phyloP scores from a whole-genome alignment of 108 stramenopile species.

The Cyclotella sp. region DNA sequence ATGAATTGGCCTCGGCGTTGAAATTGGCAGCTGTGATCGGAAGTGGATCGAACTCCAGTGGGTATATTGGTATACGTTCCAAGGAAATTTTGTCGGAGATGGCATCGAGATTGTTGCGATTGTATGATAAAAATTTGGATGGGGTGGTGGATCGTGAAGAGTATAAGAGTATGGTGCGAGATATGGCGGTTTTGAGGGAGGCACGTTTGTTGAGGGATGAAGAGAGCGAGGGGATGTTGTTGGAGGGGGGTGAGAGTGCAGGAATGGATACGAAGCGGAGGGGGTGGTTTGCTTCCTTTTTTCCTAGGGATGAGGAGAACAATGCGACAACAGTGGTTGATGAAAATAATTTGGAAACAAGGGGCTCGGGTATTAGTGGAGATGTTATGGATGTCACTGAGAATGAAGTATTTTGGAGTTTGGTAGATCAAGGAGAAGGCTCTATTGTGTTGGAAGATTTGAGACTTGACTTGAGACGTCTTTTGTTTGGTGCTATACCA shows the following conservation, averaged over 20 bases:
- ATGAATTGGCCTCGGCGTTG: conserved; percentile 79
- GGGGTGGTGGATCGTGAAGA: conserved; percentile 87
- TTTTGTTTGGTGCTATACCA: conserved; percentile 81
- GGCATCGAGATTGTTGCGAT: conserved; percentile 67
- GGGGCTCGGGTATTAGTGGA: conserved; percentile 14
- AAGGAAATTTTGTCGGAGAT: conserved; percentile 57
- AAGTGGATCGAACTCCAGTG: conserved; percentile 11
- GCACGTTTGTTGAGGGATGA: conserved; percentile 32
- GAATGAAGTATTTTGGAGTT: conserved; percentile 42
- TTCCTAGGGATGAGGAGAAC: conserved; percentile 13
- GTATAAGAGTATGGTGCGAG: conserved; percentile 83
- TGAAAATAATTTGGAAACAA: neutral
- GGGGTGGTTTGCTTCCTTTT: conserved; percentile 8
- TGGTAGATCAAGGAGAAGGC: conserved; percentile 62
- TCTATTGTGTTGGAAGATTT: conserved; percentile 76
- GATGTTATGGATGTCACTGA: conserved; percentile 49
- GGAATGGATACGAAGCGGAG: conserved; percentile 1
- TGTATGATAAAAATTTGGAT: conserved; percentile 87
- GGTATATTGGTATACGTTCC: conserved; percentile 26
- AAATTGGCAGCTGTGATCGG: conserved; percentile 58
- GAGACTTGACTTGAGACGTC: conserved; percentile 78
- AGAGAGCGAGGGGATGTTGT: conserved; percentile 3
- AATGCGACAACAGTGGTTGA: neutral
- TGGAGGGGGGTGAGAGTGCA: conserved; percentile 9
- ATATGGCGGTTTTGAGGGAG: conserved; percentile 78